Evolutionary conservation across 176 grass and related monocot genomes (phyloP), one percentile per base, ranked within the genome.

Genomic region (Oryza glumipatula): DNA sequence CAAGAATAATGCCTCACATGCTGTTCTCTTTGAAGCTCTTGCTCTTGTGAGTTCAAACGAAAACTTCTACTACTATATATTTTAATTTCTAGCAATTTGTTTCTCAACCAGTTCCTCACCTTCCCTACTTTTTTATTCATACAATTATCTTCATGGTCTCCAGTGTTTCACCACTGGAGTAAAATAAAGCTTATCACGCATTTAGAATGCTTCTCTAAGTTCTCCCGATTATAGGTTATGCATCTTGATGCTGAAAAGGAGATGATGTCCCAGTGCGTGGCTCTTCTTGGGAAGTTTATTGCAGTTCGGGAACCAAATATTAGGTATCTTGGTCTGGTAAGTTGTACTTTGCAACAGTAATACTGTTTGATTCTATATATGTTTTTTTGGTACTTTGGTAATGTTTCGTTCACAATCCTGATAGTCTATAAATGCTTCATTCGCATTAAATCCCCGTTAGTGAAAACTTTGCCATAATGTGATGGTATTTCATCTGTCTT

Each of bases 231-330:
- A 78, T 80, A 99, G 96, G 96, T 96, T 88, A 96, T 99, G 96
- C 96, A 99, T 96, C 96, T 99, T 85, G 96, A 99, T 92, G 96
- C 96, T 72, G 96, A 99, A 88, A 99, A 99, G 89, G 96, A 99
- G 88, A 99, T 99, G 96, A 99, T 99, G 96, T 92, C 96, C 49
- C 96, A 99, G 69, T 99, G 96, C 84, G 96, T 99, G 39, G 93
- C 96, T 65, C 89, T 99, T 77, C 96, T 98, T 60, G 96, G 96
- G 83, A 99, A 99, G 77, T 99, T 99, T 81, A 99, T 99, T 92
- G 96, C 96, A 52, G 96, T 99, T 46, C 91, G 96, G 13, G 96
- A 99, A 76, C 96, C 96, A 88, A 99, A 99, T 75, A 99, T 99
- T 90, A 90, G 96, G 67, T 99, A 99, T 87, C 96, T 99, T 84